Conservation (phyloP, 176 grass and related monocot genomes). For the Rhynchospora tenuis region DNA sequence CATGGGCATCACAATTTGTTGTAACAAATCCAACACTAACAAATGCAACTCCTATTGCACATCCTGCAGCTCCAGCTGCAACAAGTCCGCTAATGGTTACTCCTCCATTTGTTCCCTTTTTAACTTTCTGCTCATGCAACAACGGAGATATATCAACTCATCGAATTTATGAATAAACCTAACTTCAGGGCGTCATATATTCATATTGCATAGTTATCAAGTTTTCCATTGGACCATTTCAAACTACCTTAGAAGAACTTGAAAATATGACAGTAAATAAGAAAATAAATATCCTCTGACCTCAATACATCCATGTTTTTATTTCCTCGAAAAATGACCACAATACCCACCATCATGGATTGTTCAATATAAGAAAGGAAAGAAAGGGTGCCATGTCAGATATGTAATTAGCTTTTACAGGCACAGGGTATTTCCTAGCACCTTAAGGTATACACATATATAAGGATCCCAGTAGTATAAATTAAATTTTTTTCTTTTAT, state of each 20-base stretch:
- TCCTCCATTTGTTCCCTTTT: conserved; percentile 83
- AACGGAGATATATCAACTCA: not conserved
- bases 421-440: not conserved
- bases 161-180: not conserved
- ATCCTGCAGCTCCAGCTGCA: conserved; percentile 73
- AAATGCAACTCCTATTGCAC: conserved; percentile 72
- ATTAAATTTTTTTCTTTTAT: not conserved
- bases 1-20: conserved; percentile 45
- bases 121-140: conserved; percentile 51
- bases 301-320: not conserved
- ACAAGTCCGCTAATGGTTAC: conserved; percentile 63
- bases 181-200: not conserved
- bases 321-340: not conserved
- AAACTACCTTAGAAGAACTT: not conserved
- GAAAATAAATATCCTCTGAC: not conserved
- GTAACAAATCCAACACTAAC: conserved; percentile 67
- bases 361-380: not conserved
- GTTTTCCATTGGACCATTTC: not conserved
- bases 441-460: not conserved
- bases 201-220: too few relatives aligned
- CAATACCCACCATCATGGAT: not conserved
- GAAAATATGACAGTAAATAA: not conserved
- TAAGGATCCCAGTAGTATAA: not conserved
- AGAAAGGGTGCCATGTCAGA: not conserved
- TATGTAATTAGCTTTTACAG: not conserved